Evolutionary conservation across 371 early-diverging fungal species (phyloP).

Genomic region (Mucor plumbeus): DNA sequence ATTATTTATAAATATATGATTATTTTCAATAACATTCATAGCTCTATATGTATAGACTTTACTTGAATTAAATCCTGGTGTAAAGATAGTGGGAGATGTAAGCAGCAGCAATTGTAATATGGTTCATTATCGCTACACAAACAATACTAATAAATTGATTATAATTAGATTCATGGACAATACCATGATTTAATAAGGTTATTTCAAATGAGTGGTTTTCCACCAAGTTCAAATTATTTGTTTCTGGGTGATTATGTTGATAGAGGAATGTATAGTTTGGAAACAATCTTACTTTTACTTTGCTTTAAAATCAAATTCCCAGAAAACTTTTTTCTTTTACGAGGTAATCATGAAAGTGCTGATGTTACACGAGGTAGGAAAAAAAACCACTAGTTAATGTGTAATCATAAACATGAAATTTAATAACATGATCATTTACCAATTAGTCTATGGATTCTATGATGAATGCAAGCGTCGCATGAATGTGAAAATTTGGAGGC

Average conservation of each 20-base stretch:
- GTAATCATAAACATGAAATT: not conserved
- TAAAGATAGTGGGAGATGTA: conserved; percentile 94
- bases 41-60: conserved; percentile 54
- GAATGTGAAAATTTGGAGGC: conserved; percentile 92
- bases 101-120: not conserved
- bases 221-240: conserved; percentile 84
- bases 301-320: conserved; percentile 97
- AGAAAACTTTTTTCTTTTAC: conserved; percentile 93
- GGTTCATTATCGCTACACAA: not conserved
- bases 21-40: not conserved
- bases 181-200: conserved; percentile 86
- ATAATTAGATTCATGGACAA: conserved; percentile 86
- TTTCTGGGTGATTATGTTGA: conserved; percentile 98
- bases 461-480: conserved; percentile 97
- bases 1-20: not conserved
- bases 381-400: not conserved
- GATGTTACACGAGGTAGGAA: conserved; percentile 85
- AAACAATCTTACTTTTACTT: conserved; percentile 92
- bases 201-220: conserved; percentile 89
- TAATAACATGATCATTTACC: not conserved
- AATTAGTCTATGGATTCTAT: conserved; percentile 93
- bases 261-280: conserved; percentile 93
- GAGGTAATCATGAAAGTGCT: conserved; percentile 98
- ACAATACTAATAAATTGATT: conserved; percentile 1
- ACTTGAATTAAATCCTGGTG: conserved; percentile 91